Evolutionary conservation across 164 flowering plant species (phyloP).

Genomic region (Stephania yunnanensis): DNA sequence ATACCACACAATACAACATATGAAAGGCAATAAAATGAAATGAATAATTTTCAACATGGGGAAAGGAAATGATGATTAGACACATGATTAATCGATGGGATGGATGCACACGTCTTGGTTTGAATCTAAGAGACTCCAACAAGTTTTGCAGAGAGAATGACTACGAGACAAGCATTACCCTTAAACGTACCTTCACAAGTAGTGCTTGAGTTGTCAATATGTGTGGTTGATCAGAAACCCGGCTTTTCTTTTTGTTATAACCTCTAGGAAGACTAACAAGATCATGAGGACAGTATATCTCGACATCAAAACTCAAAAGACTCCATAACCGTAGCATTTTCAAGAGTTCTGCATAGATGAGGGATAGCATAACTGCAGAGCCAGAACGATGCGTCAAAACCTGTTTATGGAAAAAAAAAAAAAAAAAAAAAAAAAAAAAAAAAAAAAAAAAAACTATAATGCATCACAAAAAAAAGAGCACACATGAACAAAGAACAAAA

Average conservation of each 20-base stretch:
- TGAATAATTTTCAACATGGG: neutral
- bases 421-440: neutral
- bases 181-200: constrained; percentile 48
- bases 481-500: neutral
- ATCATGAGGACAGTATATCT: constrained; percentile 68
- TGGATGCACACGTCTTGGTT: too few relatives aligned
- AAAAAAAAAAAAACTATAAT: neutral
- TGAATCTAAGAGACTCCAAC: too few relatives aligned
- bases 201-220: constrained; percentile 56
- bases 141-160: too few relatives aligned
- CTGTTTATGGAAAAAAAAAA: constrained; percentile 27
- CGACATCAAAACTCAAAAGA: constrained; percentile 65
- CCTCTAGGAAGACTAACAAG: constrained; percentile 58
- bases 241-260: constrained; percentile 64
- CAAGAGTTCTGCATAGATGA: constrained; percentile 67
- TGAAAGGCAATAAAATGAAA: neutral
- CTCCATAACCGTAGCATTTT: constrained; percentile 76
- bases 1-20: too few relatives aligned
- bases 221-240: constrained; percentile 64
- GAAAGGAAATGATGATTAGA: too few relatives aligned
- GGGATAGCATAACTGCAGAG: constrained; percentile 68
- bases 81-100: too few relatives aligned
- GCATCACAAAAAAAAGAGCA: neutral
- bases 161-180: too few relatives aligned
- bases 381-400: constrained; percentile 83